Conservation (phyloP, 2,329 filamentous ascomycete genomes). For the Penicillium aurantiogriseum region DNA sequence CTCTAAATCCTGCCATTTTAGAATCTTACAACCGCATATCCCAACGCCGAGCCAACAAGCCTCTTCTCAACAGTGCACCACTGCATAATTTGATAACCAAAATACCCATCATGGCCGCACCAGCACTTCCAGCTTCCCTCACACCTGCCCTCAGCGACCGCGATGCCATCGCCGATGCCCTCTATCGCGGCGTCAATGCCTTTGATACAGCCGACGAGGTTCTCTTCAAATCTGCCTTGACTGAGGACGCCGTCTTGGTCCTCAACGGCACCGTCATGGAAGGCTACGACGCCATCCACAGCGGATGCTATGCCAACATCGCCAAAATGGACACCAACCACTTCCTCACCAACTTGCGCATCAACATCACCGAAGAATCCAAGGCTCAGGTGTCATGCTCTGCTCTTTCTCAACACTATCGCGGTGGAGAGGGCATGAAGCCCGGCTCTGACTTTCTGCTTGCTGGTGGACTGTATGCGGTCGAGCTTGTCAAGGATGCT, state of each 20-base stretch:
- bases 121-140: background rate
- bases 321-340: conserved; percentile 32
- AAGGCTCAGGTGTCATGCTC: conserved; percentile 19
- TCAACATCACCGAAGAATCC: conserved; percentile 14
- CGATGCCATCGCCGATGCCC: conserved; percentile 35
- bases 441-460: conserved; percentile 23
- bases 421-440: conserved; percentile 26
- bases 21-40: background rate
- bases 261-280: conserved; percentile 21
- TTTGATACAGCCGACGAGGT: conserved; percentile 29
- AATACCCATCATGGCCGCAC: background rate
- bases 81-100: background rate
- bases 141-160: conserved; percentile 22
- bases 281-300: conserved; percentile 21
- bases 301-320: conserved; percentile 21
- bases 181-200: conserved; percentile 29
- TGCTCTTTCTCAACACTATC: conserved; percentile 23
- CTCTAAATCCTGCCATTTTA: background rate
- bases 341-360: conserved; percentile 23
- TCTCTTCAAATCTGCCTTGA: conserved; percentile 33
- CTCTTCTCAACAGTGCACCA: background rate
- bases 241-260: conserved; percentile 19
- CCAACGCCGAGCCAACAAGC: background rate
- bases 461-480: conserved; percentile 28
- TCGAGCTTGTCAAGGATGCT: conserved; percentile 32